Base-by-base conservation (phyloP, 805 yeast species). In the Candida caryicola region DNA sequence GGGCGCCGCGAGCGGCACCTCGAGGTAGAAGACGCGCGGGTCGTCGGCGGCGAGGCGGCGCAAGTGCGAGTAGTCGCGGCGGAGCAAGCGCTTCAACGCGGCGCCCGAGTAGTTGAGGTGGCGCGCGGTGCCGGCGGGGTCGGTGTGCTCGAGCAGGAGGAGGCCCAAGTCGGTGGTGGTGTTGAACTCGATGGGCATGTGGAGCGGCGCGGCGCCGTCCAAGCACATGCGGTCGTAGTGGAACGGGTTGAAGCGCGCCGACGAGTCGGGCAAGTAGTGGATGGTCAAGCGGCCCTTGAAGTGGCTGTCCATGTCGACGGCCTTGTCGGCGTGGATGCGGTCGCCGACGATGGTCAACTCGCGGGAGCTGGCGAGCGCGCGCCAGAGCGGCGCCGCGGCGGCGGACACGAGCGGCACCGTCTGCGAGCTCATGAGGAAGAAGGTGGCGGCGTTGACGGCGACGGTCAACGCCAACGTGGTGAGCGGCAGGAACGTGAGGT, bases 221-320 rank as follows among this genome's bases (percentile, higher is more conserved):
- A 84, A 47, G 63, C 99, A 93, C 43, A 74, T 75, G 4, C 77
- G 69, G 19, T 54, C 55, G 36, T 76, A 79, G 34, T 71, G 76
- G 49, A 79, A 76, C 2, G 96, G 96, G 46, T 90, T 88, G 50
- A 93, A 64, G 51, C 73, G 69, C 4, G 95, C 96, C 0, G 95
- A 82, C 31, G 95, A 84, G 60, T 91, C 97, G 0, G 99, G 98
- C 25, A 93, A 66, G 44, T 85, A 85, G 53, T 90, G 85, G 44
- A 93, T 82, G 1, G 90, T 85, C 53, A 86, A 85, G 30, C 79
- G 80, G 31, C 99, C 99, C 52, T 78, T 83, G 57, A 90, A 84
- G 58, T 89, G 95, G 2, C 76, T 55, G 16, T 76, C 66, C 50
- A 73, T 72, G 43, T 77, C 78, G 4, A 62, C 39, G 9, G 71